Percentiles rank a stretch among this genome's conserved stretches.
phyloP scores from a whole-genome alignment of 768 basidiomycete species.

The Boletus subcaerulescens region DNA sequence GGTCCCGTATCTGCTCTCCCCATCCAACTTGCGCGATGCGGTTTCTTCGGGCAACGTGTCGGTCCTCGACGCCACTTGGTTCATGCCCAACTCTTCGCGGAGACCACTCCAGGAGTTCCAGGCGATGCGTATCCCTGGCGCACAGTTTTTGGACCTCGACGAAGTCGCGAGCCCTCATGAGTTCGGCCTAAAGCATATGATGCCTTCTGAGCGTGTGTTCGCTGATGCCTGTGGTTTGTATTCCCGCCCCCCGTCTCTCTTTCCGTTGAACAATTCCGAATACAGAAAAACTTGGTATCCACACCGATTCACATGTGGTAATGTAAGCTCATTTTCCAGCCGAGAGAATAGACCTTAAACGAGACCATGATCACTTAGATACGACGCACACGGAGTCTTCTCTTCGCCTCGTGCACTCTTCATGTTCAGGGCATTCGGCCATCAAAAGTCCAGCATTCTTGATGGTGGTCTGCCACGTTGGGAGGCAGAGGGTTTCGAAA shows the following conservation, averaged over 20 bases:
- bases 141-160: slow-evolving; percentile 79
- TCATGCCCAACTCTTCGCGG: slow-evolving; percentile 86
- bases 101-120: slow-evolving; percentile 68
- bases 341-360: neutral
- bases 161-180: slow-evolving; percentile 69
- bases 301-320: slow-evolving; percentile 73
- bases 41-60: slow-evolving; percentile 30
- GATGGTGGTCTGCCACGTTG: slow-evolving; percentile 92
- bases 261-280: slow-evolving; percentile 16
- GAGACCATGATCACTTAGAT: slow-evolving; percentile 43
- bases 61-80: slow-evolving; percentile 83
- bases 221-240: slow-evolving; percentile 74
- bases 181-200: slow-evolving; percentile 90
- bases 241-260: slow-evolving; percentile 5
- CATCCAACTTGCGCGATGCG: slow-evolving; percentile 43
- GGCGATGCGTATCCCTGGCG: slow-evolving; percentile 62
- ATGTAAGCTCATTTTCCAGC: slow-evolving; percentile 46
- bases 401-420: slow-evolving; percentile 90
- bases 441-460: slow-evolving; percentile 79
- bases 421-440: slow-evolving; percentile 93
- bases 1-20: slow-evolving; percentile 52
- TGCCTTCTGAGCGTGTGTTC: slow-evolving; percentile 72
- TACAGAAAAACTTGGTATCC: slow-evolving; percentile 71
- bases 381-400: slow-evolving; percentile 90
- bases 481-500: slow-evolving; percentile 61